phyloP scores from a whole-genome alignment of 305 asterid species.

The Rubia balearica region DNA sequence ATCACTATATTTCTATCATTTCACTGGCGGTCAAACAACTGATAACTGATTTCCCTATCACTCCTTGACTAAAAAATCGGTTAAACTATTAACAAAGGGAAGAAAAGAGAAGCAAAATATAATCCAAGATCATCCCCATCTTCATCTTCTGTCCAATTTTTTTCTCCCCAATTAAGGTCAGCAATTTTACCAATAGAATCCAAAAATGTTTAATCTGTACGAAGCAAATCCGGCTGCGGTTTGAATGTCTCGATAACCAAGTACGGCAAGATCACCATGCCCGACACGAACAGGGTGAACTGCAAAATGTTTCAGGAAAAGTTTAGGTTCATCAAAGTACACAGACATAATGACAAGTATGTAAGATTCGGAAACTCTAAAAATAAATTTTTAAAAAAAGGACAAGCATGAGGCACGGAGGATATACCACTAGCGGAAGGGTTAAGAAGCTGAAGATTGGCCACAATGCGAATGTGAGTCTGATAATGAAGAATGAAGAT shows the following conservation, averaged over 20 bases:
- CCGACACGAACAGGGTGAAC: constrained; percentile 61
- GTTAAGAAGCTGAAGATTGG: constrained; percentile 61
- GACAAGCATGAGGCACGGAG: constrained; percentile 11
- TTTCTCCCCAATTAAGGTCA: constrained; percentile 23
- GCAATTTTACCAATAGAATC: constrained; percentile 14
- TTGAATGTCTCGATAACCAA: constrained; percentile 42
- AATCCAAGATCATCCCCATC: not conserved
- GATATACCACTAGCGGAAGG: constrained; percentile 51
- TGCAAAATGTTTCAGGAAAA: constrained; percentile 25
- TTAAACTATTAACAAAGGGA: not conserved
- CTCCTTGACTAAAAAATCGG: not conserved
- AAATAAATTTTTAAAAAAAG: not conserved
- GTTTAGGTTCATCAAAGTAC: constrained; percentile 8
- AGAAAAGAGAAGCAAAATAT: not conserved
- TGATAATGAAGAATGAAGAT: constrained; percentile 21
- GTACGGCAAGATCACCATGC: constrained; percentile 49
- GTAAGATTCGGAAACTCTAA: not conserved
- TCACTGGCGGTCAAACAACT: constrained; percentile 7
- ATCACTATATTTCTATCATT: not conserved
- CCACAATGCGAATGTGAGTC: constrained; percentile 54
- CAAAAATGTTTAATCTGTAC: constrained; percentile 41
- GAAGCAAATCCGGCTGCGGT: constrained; percentile 39
- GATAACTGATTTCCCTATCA: constrained; percentile 3
- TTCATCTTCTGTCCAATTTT: constrained; percentile 10
- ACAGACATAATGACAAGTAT: not conserved